These are phyloP conservation scores for Yarrowia alimentaria DNA, from an alignment of 805 yeast genomes.

Conservation along the genomic window DNA sequence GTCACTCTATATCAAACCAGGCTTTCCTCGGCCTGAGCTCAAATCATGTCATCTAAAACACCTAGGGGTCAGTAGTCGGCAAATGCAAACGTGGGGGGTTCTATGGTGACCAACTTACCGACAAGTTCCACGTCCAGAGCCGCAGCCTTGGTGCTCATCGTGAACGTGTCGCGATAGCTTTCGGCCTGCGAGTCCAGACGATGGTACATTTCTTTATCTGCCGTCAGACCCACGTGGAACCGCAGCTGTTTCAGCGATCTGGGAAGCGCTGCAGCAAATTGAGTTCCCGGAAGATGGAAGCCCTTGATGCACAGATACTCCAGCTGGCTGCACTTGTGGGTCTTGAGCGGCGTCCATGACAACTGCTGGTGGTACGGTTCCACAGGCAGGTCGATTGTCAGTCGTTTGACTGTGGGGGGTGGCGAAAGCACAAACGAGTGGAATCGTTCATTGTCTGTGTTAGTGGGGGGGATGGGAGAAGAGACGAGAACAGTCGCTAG, in stretches of 20 bases:
- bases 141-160: conserved; percentile 3
- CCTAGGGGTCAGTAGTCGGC: conserved; percentile 27
- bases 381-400: conserved; percentile 27
- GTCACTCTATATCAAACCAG: not conserved
- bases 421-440: conserved; percentile 29
- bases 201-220: conserved; percentile 23
- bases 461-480: not conserved
- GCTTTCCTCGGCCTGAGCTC: not conserved
- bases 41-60: conserved; percentile 2
- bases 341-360: conserved; percentile 25
- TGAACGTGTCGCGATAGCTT: conserved; percentile 22
- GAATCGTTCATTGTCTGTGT: conserved; percentile 30
- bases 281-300: conserved; percentile 29
- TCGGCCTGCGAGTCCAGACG: conserved; percentile 26
- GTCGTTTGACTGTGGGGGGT: conserved; percentile 27
- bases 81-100: conserved; percentile 19
- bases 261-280: conserved; percentile 28
- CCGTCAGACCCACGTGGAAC: conserved; percentile 29
- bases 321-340: conserved; percentile 24
- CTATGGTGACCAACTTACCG: conserved; percentile 26
- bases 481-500: not conserved
- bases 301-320: conserved; percentile 29
- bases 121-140: conserved; percentile 20
- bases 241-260: conserved; percentile 19
- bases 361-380: conserved; percentile 28